phyloP scores from a whole-genome alignment of 2,329 filamentous ascomycete genomes.

The Dendryphion nanum region DNA sequence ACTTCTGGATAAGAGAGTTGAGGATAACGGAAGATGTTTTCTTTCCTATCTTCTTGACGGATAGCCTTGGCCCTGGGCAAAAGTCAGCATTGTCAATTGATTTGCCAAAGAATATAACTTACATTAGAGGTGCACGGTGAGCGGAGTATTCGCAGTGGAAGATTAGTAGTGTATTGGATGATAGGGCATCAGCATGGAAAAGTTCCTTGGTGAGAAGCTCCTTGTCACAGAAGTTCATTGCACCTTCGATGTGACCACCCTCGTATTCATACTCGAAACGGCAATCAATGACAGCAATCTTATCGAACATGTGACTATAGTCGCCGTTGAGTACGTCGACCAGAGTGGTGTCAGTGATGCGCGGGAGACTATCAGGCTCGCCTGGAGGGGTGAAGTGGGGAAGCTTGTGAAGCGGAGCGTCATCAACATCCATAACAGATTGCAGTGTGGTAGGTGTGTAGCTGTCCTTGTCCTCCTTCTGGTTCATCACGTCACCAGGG shows the following conservation, averaged over 20 bases:
- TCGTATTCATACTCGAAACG: slow-evolving; percentile 99
- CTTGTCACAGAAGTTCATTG: slow-evolving; percentile 96
- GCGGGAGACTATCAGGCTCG: slow-evolving; percentile 80
- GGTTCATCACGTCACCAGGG: slow-evolving; percentile 80
- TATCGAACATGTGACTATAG: slow-evolving; percentile 72
- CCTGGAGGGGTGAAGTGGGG: slow-evolving; percentile 82
- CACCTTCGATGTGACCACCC: slow-evolving; percentile 89
- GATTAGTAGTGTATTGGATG: slow-evolving; percentile 74
- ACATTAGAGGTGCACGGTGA: slow-evolving; percentile 69
- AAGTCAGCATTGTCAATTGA: slow-evolving; percentile 14
- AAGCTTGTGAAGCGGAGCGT: slow-evolving; percentile 68
- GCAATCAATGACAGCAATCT: slow-evolving; percentile 89
- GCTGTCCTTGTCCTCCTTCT: slow-evolving; percentile 62
- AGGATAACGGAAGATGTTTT: slow-evolving; percentile 85
- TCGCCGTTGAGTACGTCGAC: slow-evolving; percentile 85
- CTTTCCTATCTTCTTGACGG: slow-evolving; percentile 80
- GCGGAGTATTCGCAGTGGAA: slow-evolving; percentile 99
- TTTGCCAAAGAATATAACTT: background rate
- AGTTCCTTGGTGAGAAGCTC: slow-evolving; percentile 78
- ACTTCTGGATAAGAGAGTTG: slow-evolving; percentile 91
- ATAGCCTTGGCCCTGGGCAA: slow-evolving; percentile 72
- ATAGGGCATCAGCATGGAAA: slow-evolving; percentile 57
- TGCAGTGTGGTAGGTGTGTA: slow-evolving; percentile 60
- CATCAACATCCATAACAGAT: slow-evolving; percentile 81
- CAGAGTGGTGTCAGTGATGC: slow-evolving; percentile 79